Evolutionary conservation across 805 yeast species (phyloP).

Genomic region (Saturnispora galanensis): DNA sequence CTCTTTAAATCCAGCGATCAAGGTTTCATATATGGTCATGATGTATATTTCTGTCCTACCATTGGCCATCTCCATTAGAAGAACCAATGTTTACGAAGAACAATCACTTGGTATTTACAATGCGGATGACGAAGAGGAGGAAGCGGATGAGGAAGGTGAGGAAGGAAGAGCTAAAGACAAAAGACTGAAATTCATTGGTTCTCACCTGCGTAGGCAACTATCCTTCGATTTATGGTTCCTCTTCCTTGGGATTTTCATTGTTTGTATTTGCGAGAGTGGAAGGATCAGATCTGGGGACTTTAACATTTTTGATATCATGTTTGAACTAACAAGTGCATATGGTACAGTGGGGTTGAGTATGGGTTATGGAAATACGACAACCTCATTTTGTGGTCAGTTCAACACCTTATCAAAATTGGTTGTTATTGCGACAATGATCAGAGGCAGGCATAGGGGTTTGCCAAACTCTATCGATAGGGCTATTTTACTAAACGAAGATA

Average conservation of each 20-base stretch:
- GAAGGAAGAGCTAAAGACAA: conserved; percentile 26
- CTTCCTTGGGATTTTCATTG: conserved; percentile 72
- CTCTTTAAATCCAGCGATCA: conserved; percentile 77
- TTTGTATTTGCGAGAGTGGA: conserved; percentile 77
- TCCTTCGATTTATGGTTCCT: conserved; percentile 94
- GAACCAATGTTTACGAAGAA: conserved; percentile 97
- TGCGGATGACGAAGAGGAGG: conserved; percentile 14
- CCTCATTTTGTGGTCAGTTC: conserved; percentile 71
- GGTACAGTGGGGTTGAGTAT: conserved; percentile 92
- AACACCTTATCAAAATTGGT: conserved; percentile 69
- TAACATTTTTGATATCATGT: conserved; percentile 61
- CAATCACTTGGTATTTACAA: conserved; percentile 86
- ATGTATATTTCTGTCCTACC: conserved; percentile 98
- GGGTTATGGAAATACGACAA: conserved; percentile 60
- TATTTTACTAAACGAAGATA: conserved; percentile 69
- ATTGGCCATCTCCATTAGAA: conserved; percentile 87
- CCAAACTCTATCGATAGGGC: conserved; percentile 94
- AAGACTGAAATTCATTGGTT: conserved; percentile 59
- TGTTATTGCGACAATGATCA: conserved; percentile 78
- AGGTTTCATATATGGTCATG: conserved; percentile 90
- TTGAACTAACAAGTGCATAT: conserved; percentile 89
- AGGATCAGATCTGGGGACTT: conserved; percentile 45
- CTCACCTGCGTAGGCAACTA: conserved; percentile 84
- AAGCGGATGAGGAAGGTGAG: conserved; percentile 28
- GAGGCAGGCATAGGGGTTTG: conserved; percentile 95